phyloP scores from a whole-genome alignment of 1,284 basidiomycete species.

The Ceratobasidium sp. region DNA sequence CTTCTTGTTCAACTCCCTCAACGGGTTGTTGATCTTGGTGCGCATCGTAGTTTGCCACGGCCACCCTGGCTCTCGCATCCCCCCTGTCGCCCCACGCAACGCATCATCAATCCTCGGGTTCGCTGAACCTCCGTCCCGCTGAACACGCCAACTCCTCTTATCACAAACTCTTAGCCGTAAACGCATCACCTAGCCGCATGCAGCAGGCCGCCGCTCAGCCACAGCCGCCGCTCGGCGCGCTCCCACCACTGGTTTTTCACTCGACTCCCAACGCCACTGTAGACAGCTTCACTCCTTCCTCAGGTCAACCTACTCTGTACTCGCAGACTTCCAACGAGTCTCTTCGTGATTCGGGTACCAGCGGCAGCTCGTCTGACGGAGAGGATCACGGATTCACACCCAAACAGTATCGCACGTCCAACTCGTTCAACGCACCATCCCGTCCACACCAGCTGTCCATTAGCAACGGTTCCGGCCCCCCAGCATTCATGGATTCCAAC shows the following conservation, averaged over 20 bases:
- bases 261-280: slow-evolving; percentile 17
- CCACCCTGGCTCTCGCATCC: slow-evolving; percentile 23
- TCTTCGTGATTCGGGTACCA: slow-evolving; percentile 27
- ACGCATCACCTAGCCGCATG: slow-evolving; percentile 4
- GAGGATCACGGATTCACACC: slow-evolving; percentile 38
- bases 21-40: not conserved
- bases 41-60: not conserved
- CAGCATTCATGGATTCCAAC: slow-evolving; percentile 17
- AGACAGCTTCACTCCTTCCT: slow-evolving; percentile 19
- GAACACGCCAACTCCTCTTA: not conserved
- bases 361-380: slow-evolving; percentile 27
- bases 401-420: slow-evolving; percentile 36
- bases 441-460: slow-evolving; percentile 39
- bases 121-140: slow-evolving; percentile 24
- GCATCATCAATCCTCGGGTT: not conserved
- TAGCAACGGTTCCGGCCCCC: slow-evolving; percentile 19
- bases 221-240: slow-evolving; percentile 33
- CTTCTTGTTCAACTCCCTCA: not conserved
- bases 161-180: not conserved
- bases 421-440: slow-evolving; percentile 24
- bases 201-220: slow-evolving; percentile 28
- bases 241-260: slow-evolving; percentile 41
- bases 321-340: slow-evolving; percentile 37
- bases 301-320: slow-evolving; percentile 15
- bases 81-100: not conserved